phyloP scores from a whole-genome alignment of 257 asterid genomes.

The Solanum raphanifolium region DNA sequence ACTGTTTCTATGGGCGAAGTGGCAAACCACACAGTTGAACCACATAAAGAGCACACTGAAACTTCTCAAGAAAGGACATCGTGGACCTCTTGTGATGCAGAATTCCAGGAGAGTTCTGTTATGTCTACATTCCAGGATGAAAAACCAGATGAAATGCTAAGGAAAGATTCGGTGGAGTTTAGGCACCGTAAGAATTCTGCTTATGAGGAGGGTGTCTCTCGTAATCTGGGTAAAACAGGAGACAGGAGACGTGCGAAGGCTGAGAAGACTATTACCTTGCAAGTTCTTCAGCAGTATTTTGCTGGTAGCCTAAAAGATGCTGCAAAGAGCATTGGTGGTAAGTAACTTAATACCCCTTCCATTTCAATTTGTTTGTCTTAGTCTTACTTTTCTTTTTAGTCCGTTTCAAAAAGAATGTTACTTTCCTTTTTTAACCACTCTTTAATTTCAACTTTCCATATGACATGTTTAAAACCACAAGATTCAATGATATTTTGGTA shows the following conservation, averaged over 20 bases:
- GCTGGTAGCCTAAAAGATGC: slow-evolving; percentile 96
- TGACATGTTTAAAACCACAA: background rate
- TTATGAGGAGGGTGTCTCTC: slow-evolving; percentile 39
- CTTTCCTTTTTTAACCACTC: background rate
- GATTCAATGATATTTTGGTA: background rate
- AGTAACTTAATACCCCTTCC: slow-evolving; percentile 6
- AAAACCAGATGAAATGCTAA: slow-evolving; percentile 7
- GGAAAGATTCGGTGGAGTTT: slow-evolving; percentile 10
- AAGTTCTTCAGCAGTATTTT: slow-evolving; percentile 80
- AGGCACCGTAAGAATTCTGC: slow-evolving; percentile 18
- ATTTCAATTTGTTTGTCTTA: background rate
- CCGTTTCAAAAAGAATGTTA: background rate
- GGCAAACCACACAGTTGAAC: slow-evolving; percentile 3
- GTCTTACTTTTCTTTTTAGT: background rate
- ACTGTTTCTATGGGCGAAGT: slow-evolving; percentile 6
- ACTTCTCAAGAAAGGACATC: slow-evolving; percentile 9
- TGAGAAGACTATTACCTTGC: slow-evolving; percentile 63
- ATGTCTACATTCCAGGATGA: slow-evolving; percentile 22
- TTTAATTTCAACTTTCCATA: background rate
- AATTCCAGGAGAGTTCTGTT: slow-evolving; percentile 16
- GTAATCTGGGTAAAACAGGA: slow-evolving; percentile 18
- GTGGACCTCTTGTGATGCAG: slow-evolving; percentile 4
- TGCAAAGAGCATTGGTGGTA: slow-evolving; percentile 85
- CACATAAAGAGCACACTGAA: slow-evolving; percentile 1
- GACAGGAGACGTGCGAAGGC: slow-evolving; percentile 63